Evolutionary conservation across 2,329 filamentous ascomycete genomes (phyloP).

Genomic region (Phoma sp.): DNA sequence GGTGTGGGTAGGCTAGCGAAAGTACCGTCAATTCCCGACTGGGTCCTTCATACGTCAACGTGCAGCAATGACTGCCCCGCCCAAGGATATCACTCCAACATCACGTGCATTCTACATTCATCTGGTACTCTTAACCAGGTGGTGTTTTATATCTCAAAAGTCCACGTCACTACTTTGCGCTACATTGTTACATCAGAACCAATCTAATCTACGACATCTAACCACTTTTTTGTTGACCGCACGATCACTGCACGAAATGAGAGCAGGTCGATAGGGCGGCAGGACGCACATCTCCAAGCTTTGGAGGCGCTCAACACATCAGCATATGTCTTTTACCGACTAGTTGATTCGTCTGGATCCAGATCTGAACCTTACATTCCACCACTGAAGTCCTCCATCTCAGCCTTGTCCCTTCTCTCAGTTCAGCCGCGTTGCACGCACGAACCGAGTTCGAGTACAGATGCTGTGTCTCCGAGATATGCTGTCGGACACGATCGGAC

Average conservation of each 20-base stretch:
- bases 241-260: neutral
- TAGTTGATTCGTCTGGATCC: slow-evolving; percentile 13
- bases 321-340: neutral
- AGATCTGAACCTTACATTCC: slow-evolving; percentile 1
- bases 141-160: neutral
- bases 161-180: slow-evolving; percentile 7
- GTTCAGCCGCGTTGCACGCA: slow-evolving; percentile 21
- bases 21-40: slow-evolving; percentile 8
- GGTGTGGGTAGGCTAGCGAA: slow-evolving; percentile 21
- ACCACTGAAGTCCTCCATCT: slow-evolving; percentile 11
- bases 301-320: slow-evolving; percentile 10
- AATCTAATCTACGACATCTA: neutral
- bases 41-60: slow-evolving; percentile 34
- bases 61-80: slow-evolving; percentile 26
- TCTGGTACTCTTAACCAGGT: slow-evolving; percentile 4
- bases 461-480: slow-evolving; percentile 12
- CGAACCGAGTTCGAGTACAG: slow-evolving; percentile 19
- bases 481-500: slow-evolving; percentile 19
- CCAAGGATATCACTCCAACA: neutral
- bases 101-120: slow-evolving; percentile 30
- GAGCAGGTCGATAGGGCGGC: slow-evolving; percentile 21
- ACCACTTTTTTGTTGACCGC: neutral
- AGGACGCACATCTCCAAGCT: slow-evolving; percentile 4
- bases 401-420: slow-evolving; percentile 19
- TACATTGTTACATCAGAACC: neutral